phyloP scores from a whole-genome alignment of 805 yeast species.

The Metschnikowia cerradonensis region DNA sequence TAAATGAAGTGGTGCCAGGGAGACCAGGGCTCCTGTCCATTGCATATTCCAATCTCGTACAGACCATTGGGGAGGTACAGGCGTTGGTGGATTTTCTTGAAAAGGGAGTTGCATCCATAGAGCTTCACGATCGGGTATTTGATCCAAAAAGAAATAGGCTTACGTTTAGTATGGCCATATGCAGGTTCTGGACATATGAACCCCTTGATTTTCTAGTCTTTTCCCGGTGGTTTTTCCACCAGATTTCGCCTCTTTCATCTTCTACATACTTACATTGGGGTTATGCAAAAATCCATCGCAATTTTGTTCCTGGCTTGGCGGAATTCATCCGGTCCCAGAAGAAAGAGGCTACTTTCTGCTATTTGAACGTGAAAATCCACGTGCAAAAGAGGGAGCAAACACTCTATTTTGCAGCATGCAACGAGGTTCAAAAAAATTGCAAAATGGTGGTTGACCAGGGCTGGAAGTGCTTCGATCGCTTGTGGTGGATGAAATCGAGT shows the following conservation, averaged over 20 bases:
- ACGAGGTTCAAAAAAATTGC: not conserved
- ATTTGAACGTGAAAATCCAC: not conserved
- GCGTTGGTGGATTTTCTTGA: constrained; percentile 6
- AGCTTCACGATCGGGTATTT: not conserved
- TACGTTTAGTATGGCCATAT: not conserved
- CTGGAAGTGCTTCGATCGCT: constrained; percentile 12
- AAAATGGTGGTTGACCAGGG: not conserved
- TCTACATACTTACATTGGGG: constrained; percentile 37
- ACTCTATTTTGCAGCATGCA: not conserved
- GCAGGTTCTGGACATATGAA: not conserved
- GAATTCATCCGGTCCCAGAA: not conserved
- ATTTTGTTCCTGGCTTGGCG: constrained; percentile 22
- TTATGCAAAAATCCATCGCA: constrained; percentile 35
- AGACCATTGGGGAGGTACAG: constrained; percentile 10
- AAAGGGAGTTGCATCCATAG: not conserved
- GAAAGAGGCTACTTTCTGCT: not conserved
- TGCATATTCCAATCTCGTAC: constrained; percentile 10
- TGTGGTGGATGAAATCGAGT: constrained; percentile 15
- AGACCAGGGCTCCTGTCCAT: constrained; percentile 6
- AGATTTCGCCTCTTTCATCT: constrained; percentile 27
- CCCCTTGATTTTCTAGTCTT: constrained; percentile 15
- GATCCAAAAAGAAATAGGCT: not conserved
- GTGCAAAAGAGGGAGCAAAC: not conserved
- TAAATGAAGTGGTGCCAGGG: constrained; percentile 23
- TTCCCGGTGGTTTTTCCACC: constrained; percentile 29